Base-by-base conservation (phyloP, 2,329 filamentous ascomycete species). In the Arthrobotrys conoides region DNA sequence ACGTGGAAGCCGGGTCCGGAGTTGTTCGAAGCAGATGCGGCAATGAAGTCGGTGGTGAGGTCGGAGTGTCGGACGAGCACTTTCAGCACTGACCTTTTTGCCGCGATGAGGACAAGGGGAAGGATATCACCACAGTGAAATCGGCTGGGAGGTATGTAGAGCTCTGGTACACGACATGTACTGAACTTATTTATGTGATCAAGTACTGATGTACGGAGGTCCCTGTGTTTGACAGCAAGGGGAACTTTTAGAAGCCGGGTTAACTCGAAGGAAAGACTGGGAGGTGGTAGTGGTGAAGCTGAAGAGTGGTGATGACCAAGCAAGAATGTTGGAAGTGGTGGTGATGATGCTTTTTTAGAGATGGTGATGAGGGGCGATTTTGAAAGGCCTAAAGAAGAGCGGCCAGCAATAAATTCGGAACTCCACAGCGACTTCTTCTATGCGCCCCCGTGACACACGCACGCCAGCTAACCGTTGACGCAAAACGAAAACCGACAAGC, bases 31-130 rank as follows among this genome's bases (percentile, higher is more conserved):
- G 51, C 18, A 48, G 44, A 27, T 44, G 44, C 33, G 14, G 44
- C 22, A 57, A 22, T 30, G 41, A 27, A 20, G 24, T 20, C 41
- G 27, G 46, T 48, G 18, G 14, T 38, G 59, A 57, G 18, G 44
- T 55, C 46, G 44, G 69, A 38, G 63, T 67, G 70, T 67, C 70
- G 70, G 70, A 73, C 61, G 70, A 73, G 70, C 61, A 73, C 44
- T 22, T 49, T 63, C 61, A 49, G 41, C 24, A 48, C 38, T 20
- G 38, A 22, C 33, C 30, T 30, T 57, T 44, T 44, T 61, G 57
- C 57, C 33, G 64, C 33, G 49, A 57, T 44, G 48, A 46, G 33
- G 33, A 24, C 48, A 46, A 68, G 64, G 48, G 14, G 46, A 55
- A 51, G n/a, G 46, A 41, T 65, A 24, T 24, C 44, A 46, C n/a